Evolutionary conservation across 2,329 filamentous ascomycete species (phyloP).

Genomic region (Colletotrichum eremochloae): DNA sequence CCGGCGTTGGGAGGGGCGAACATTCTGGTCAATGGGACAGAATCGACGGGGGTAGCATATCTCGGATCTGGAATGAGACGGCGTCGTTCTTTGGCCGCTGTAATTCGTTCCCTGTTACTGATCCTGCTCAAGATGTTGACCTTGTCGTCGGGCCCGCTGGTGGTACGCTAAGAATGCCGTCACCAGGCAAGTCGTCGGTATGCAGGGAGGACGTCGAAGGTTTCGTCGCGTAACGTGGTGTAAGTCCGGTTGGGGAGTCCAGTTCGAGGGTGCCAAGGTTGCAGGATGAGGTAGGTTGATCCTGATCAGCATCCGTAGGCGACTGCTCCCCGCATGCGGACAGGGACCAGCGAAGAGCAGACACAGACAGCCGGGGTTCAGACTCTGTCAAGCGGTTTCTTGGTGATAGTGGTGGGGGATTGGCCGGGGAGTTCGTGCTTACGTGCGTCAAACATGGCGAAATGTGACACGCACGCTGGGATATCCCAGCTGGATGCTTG

Average conservation of each 20-base stretch:
- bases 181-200: background rate
- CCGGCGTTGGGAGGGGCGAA: conserved; percentile 42
- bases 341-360: background rate
- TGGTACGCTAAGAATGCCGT: background rate
- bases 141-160: background rate
- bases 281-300: conserved; percentile 3
- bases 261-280: background rate
- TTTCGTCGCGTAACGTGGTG: background rate
- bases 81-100: background rate
- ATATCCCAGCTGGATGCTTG: conserved; percentile 28
- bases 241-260: background rate
- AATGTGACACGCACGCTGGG: conserved; percentile 9
- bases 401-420: conserved; percentile 31
- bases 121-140: background rate
- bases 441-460: conserved; percentile 45
- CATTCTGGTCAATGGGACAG: conserved; percentile 48
- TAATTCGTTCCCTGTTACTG: background rate
- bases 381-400: conserved; percentile 3
- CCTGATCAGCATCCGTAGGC: background rate
- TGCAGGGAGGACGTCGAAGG: background rate
- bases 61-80: conserved; percentile 31
- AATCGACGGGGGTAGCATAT: conserved; percentile 46
- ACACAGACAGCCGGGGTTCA: background rate
- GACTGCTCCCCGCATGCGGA: background rate
- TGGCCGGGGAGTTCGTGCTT: conserved; percentile 45